A percentile compares a stretch with the other conserved stretches of the same genome.
Evolutionary conservation across 2,329 filamentous ascomycete species (phyloP).

Genomic region (Pseudogymnoascus sp.): DNA sequence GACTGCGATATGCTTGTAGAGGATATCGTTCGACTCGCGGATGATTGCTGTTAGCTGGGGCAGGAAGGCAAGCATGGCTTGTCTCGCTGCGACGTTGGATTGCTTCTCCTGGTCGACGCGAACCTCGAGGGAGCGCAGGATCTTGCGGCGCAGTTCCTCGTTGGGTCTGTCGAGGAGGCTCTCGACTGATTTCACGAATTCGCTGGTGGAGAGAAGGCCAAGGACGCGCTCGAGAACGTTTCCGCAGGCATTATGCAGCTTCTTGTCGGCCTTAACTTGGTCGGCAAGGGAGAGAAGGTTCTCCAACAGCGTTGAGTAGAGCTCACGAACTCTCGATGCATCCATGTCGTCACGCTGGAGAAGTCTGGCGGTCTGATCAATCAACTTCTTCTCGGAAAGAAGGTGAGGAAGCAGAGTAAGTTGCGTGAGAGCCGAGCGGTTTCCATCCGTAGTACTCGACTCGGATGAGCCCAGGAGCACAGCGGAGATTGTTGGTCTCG

Average conservation of each 20-base stretch:
- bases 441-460: slow-evolving; percentile 34
- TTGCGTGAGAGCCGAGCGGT: slow-evolving; percentile 44
- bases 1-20: slow-evolving; percentile 77
- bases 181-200: slow-evolving; percentile 85
- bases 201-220: slow-evolving; percentile 72
- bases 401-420: slow-evolving; percentile 49
- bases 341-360: slow-evolving; percentile 57
- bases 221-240: slow-evolving; percentile 72
- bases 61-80: slow-evolving; percentile 67
- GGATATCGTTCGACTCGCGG: slow-evolving; percentile 58
- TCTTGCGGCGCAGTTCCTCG: slow-evolving; percentile 67
- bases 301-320: slow-evolving; percentile 62
- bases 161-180: slow-evolving; percentile 68
- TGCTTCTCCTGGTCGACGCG: slow-evolving; percentile 67
- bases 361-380: slow-evolving; percentile 45
- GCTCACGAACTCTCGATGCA: slow-evolving; percentile 53
- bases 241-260: slow-evolving; percentile 50
- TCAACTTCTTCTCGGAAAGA: slow-evolving; percentile 48
- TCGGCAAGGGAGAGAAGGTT: slow-evolving; percentile 58
- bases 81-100: slow-evolving; percentile 57
- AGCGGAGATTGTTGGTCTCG: slow-evolving; percentile 65
- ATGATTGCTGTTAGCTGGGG: slow-evolving; percentile 71
- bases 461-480: slow-evolving; percentile 57
- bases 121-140: slow-evolving; percentile 69
- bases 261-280: slow-evolving; percentile 47